Percentiles rank a stretch among this genome's conserved stretches.
These are phyloP conservation scores for Citeromyces matritensis DNA, from an alignment of 805 yeast genomes.

Conservation along the genomic window DNA sequence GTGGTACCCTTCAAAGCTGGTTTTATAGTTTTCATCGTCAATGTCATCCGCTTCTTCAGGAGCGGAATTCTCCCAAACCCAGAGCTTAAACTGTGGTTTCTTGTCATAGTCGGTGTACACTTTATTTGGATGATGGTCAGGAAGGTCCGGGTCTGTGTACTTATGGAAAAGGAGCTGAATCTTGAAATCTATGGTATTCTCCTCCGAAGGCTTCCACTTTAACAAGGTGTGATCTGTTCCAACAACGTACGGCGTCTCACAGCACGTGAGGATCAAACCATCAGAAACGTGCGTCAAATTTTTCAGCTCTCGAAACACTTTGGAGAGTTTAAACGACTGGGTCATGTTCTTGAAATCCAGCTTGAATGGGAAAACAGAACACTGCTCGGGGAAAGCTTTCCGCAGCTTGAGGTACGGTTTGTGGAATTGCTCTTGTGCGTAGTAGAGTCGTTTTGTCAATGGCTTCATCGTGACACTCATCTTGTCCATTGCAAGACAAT, in stretches of 20 bases:
- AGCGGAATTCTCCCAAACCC: slow-evolving; percentile 42
- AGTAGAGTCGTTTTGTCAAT: slow-evolving; percentile 73
- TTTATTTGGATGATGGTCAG: slow-evolving; percentile 51
- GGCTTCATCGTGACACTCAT: slow-evolving; percentile 52
- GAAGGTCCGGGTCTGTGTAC: slow-evolving; percentile 47
- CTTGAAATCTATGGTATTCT: slow-evolving; percentile 84
- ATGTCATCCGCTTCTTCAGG: slow-evolving; percentile 19
- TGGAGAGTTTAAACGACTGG: slow-evolving; percentile 60
- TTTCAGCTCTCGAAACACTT: slow-evolving; percentile 58
- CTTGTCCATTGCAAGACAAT: slow-evolving; percentile 77
- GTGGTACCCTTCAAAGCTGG: slow-evolving; percentile 29
- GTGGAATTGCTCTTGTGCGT: slow-evolving; percentile 66
- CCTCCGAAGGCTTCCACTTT: slow-evolving; percentile 97
- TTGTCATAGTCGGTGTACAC: slow-evolving; percentile 72
- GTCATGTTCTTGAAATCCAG: slow-evolving; percentile 83
- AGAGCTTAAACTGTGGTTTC: slow-evolving; percentile 53
- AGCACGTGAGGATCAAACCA: slow-evolving; percentile 87
- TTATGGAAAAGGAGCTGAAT: slow-evolving; percentile 44
- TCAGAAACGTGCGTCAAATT: slow-evolving; percentile 79
- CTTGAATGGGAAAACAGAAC: slow-evolving; percentile 69
- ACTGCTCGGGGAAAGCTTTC: slow-evolving; percentile 53
- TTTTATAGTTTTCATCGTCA: slow-evolving; percentile 13
- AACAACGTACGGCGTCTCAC: slow-evolving; percentile 70
- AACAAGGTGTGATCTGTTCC: slow-evolving; percentile 81
- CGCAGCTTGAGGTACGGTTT: slow-evolving; percentile 71